Conservation (phyloP, 163 green algal species). For the Chlorella variabilis region DNA sequence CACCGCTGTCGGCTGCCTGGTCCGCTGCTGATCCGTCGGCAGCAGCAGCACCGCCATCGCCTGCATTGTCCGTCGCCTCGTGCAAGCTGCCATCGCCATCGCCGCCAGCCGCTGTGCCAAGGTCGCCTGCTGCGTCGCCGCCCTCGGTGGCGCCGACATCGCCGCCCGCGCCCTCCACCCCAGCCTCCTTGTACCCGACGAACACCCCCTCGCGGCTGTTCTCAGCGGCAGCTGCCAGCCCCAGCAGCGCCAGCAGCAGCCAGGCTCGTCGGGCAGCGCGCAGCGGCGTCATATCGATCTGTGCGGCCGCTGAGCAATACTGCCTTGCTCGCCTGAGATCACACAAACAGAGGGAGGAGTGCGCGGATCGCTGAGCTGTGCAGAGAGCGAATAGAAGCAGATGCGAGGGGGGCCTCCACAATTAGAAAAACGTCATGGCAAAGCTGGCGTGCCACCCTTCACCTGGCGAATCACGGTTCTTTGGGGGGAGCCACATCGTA, state of each 20-base stretch:
- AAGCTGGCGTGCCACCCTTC: too few species aligned
- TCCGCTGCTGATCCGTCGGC: background rate
- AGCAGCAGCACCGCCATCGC: background rate
- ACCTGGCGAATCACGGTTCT: too few species aligned
- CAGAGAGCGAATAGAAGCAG: too few species aligned
- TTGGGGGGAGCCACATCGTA: too few species aligned
- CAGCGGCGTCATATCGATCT: background rate
- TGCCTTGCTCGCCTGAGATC: too few species aligned
- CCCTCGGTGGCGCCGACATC: background rate
- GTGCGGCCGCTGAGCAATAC: too few species aligned
- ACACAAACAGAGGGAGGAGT: too few species aligned
- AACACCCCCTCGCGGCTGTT: constrained; percentile 7
- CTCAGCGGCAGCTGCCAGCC: background rate
- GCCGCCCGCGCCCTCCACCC: background rate
- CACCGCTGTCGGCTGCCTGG: too few species aligned
- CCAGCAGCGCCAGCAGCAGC: constrained; percentile 1
- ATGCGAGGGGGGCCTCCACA: too few species aligned
- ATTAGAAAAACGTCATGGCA: too few species aligned
- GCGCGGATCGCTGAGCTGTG: too few species aligned
- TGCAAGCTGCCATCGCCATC: constrained; percentile 1
- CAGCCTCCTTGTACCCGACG: constrained; percentile 28
- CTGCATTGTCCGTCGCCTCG: background rate
- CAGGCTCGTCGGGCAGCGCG: background rate
- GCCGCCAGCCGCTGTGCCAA: background rate
- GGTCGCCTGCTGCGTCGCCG: background rate